A percentile compares a stretch with the other conserved stretches of the same genome.
phyloP scores from a whole-genome alignment of 768 basidiomycete species.

The Auricularia cornea region DNA sequence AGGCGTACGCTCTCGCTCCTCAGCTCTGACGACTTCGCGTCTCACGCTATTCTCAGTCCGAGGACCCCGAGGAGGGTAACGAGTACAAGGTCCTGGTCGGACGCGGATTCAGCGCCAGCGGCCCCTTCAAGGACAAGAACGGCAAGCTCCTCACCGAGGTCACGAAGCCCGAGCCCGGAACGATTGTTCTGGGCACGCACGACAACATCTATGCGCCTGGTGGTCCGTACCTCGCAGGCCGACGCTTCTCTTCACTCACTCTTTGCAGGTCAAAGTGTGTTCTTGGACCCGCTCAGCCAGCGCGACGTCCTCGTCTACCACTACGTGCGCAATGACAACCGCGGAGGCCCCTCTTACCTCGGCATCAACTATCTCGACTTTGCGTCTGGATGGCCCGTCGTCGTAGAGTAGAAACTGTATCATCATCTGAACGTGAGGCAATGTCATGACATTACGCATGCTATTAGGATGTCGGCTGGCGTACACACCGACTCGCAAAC shows the following conservation, averaged over 20 bases:
- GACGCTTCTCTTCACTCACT: not conserved
- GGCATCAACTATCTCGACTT: not conserved
- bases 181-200: conserved; percentile 20
- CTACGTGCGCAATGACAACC: not conserved
- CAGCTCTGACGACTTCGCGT: not conserved
- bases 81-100: conserved; percentile 15
- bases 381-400: not conserved
- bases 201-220: conserved; percentile 23
- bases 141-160: not conserved
- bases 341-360: not conserved
- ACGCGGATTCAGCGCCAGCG: conserved; percentile 11
- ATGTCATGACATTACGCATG: no score
- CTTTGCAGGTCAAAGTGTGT: not conserved
- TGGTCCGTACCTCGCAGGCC: conserved; percentile 1
- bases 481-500: no score
- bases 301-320: not conserved
- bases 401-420: not conserved
- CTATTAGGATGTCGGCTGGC: no score
- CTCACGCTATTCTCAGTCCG: not conserved
- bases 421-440: no score
- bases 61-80: not conserved
- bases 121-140: conserved; percentile 11
- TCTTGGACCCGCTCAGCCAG: not conserved
- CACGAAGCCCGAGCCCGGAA: conserved; percentile 13
- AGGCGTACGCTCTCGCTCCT: not conserved